A percentile compares a stretch with the other conserved stretches of the same genome.
Conservation (phyloP, 176 grass and related monocot genomes). For the Avena atlantica region DNA sequence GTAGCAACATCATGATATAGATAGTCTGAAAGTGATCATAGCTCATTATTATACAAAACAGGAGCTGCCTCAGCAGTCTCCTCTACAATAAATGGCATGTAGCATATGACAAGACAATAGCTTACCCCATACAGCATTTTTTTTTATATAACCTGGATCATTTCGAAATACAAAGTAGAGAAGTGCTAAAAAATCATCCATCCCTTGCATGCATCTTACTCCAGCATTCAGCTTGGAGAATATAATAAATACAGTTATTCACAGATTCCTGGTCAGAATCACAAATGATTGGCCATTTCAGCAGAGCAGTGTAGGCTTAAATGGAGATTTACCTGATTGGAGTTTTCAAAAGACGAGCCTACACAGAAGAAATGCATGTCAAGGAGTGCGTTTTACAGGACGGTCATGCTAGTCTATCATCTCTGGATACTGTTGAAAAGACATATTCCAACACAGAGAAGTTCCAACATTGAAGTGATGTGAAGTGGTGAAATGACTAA, state of each 20-base stretch:
- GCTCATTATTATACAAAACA: neutral
- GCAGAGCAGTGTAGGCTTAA: conserved; percentile 30
- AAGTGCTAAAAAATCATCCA: conserved; percentile 77
- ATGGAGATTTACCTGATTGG: conserved; percentile 34
- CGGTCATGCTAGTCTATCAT: conserved; percentile 84
- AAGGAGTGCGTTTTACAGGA: conserved; percentile 78
- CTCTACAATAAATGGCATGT: conserved; percentile 1
- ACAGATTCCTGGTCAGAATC: conserved; percentile 59
- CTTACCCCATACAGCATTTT: conserved; percentile 77
- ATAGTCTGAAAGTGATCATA: neutral
- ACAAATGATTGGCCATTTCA: conserved; percentile 42
- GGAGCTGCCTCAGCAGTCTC: neutral
- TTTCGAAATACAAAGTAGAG: conserved; percentile 74
- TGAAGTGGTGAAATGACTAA: neutral
- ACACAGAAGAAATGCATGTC: conserved; percentile 84
- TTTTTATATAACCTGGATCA: conserved; percentile 66
- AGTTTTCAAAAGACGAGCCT: conserved; percentile 53
- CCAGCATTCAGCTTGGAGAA: conserved; percentile 84
- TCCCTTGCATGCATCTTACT: conserved; percentile 88
- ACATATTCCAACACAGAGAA: conserved; percentile 1
- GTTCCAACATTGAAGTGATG: neutral
- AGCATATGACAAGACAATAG: conserved; percentile 23
- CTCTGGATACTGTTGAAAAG: conserved; percentile 51
- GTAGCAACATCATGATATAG: conserved; percentile 19
- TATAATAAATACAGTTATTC: conserved; percentile 53